phyloP scores from a whole-genome alignment of 2,329 filamentous ascomycete species.

The Xylogone sp. region DNA sequence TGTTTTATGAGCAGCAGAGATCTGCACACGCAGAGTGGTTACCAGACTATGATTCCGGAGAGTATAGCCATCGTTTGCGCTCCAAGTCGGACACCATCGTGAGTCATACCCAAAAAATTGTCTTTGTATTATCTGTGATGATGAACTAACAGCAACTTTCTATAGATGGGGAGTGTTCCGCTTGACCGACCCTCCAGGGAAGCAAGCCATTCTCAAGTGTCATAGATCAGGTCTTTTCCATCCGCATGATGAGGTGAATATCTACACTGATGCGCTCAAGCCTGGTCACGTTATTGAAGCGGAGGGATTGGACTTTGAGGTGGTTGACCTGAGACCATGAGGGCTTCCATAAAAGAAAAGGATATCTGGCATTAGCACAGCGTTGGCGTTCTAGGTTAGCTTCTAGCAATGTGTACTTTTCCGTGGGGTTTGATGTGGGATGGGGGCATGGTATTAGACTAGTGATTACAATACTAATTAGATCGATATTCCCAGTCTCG shows the following conservation, averaged over 20 bases:
- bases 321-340: slow-evolving; percentile 55
- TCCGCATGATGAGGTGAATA: slow-evolving; percentile 47
- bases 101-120: slow-evolving; percentile 32
- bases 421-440: no score
- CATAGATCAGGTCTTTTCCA: slow-evolving; percentile 79
- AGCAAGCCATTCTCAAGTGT: slow-evolving; percentile 81
- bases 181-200: slow-evolving; percentile 86
- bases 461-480: no score
- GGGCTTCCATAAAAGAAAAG: background rate
- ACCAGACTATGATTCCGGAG: slow-evolving; percentile 95
- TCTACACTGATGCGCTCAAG: slow-evolving; percentile 39
- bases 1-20: slow-evolving; percentile 98
- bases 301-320: slow-evolving; percentile 55
- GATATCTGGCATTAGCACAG: slow-evolving; percentile 5
- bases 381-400: slow-evolving; percentile 6
- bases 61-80: slow-evolving; percentile 97
- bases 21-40: slow-evolving; percentile 88
- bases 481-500: no score
- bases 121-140: slow-evolving; percentile 9
- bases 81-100: slow-evolving; percentile 74
- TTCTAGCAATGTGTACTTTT: no score
- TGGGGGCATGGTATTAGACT: no score
- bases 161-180: slow-evolving; percentile 84
- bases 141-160: background rate
- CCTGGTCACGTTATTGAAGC: slow-evolving; percentile 56